phyloP scores from a whole-genome alignment of 331 rosid species.

The Cydonia oblonga region DNA sequence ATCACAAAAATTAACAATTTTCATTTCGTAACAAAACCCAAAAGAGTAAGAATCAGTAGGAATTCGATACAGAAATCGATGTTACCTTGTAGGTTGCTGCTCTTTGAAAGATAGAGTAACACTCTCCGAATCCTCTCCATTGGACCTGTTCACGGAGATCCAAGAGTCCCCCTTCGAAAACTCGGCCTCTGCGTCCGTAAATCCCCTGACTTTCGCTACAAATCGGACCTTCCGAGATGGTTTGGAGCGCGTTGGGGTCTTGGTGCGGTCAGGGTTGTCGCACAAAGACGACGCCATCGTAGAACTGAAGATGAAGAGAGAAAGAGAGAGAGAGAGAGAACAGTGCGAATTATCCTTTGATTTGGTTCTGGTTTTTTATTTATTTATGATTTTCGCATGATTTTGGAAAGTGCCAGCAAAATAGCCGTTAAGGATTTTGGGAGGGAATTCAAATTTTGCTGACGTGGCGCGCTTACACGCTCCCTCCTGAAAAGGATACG shows the following conservation, averaged over 20 bases:
- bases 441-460: slow-evolving; percentile 1
- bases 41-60: neutral
- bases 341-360: neutral
- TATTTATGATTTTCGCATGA: neutral
- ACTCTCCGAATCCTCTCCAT: slow-evolving; percentile 27
- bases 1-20: neutral
- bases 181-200: slow-evolving; percentile 13
- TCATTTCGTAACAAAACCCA: neutral
- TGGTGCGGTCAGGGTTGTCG: slow-evolving; percentile 9
- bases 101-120: slow-evolving; percentile 50
- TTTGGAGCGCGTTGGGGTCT: neutral
- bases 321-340: neutral
- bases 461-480: slow-evolving; percentile 4
- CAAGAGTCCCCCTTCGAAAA: slow-evolving; percentile 19
- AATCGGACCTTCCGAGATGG: slow-evolving; percentile 37
- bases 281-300: slow-evolving; percentile 36
- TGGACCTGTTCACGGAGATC: slow-evolving; percentile 49
- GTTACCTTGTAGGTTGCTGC: slow-evolving; percentile 51
- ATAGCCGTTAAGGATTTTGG: slow-evolving; percentile 1
- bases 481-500: neutral
- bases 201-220: slow-evolving; percentile 44
- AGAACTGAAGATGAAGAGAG: neutral
- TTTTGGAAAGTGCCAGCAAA: neutral
- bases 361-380: neutral
- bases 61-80: neutral